Base-by-base conservation (phyloP, 2,329 filamentous ascomycete species). In the Westerdykella aurantiaca region DNA sequence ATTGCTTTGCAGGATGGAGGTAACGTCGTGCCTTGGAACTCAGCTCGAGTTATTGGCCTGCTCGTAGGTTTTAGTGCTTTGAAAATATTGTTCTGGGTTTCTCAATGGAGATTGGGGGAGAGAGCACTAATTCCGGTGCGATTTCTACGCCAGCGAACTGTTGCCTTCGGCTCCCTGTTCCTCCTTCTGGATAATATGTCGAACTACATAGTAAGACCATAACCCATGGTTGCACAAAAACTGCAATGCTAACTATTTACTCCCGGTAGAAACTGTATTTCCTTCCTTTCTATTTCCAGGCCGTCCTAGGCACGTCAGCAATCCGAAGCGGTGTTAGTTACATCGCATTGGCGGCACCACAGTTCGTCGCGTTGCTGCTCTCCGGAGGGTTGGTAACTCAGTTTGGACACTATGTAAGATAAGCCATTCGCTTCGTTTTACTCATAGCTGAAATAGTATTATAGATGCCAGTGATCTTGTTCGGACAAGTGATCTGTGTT, bases 61-160 rank as follows among this genome's bases (percentile, higher is more conserved):
- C 77, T 76, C 53, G 63, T 74, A 14, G 53, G 75, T 1, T 73
- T 71, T n/a, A 73, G 63, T 1, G 57, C 75, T 0, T 51, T 73
- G 0, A 60, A 72, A 31, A 56, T 74, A 25, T 48, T 62, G 6
- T 79, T 80, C 47, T 49, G 57, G 17, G 38, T 46, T 25, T 55
- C 63, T 29, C 57, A 67, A 41, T 56, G 53, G 39, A 35, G 40
- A 22, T 58, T 60, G 56, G 50, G 55, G 3, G 46, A 51, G 23
- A 51, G 56, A 41, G 58, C 62, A 0, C 64, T 64, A 53, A 43
- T 61, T 11, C 57, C 56, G 41, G 40, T 46, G 2, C 53, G 51
- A 23, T 42, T 61, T 3, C 34, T 61, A 14, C 55, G 46, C 41
- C 59, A 56, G 21, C 45, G 29, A 7, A 38, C 42, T 6, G 46